Percentiles rank a stretch among this genome's conserved stretches.
Evolutionary conservation across 176 grass and related monocot genomes (phyloP).

Genomic region (Elymus sibiricus): DNA sequence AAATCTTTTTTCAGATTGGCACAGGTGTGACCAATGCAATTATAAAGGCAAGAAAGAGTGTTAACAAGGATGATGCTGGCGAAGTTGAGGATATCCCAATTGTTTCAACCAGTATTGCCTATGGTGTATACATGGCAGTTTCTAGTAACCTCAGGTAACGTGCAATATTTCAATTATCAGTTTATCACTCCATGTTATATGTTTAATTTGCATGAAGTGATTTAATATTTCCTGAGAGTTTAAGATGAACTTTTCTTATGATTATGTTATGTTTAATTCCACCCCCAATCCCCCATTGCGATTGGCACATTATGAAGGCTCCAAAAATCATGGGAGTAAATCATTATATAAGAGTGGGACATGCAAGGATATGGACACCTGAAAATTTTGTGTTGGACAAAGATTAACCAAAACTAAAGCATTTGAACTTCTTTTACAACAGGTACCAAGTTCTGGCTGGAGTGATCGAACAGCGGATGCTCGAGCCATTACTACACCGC

Average conservation of each 20-base stretch:
- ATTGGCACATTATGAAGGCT: background rate
- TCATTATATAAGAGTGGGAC: background rate
- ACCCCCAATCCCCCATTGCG: background rate
- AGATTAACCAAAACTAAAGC: background rate
- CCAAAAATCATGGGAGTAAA: background rate
- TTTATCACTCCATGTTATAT: background rate
- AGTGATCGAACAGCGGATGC: slow-evolving; percentile 90
- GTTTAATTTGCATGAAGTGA: slow-evolving; percentile 7
- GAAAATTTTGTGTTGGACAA: background rate
- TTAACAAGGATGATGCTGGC: slow-evolving; percentile 58
- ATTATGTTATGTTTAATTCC: slow-evolving; percentile 9
- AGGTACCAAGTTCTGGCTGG: slow-evolving; percentile 90
- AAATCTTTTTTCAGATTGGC: slow-evolving; percentile 59
- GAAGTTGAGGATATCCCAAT: slow-evolving; percentile 80
- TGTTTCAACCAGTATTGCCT: slow-evolving; percentile 74
- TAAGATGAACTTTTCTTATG: background rate
- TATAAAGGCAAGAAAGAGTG: slow-evolving; percentile 71
- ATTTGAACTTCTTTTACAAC: slow-evolving; percentile 21
- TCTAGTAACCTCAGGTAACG: slow-evolving; percentile 96
- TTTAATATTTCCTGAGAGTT: slow-evolving; percentile 1
- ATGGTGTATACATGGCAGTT: slow-evolving; percentile 97
- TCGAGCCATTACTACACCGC: slow-evolving; percentile 84
- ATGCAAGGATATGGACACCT: background rate
- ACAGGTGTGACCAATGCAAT: slow-evolving; percentile 82
- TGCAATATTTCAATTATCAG: background rate